Evolutionary conservation across 768 basidiomycete species (phyloP).

Genomic region (Suillus clintonianus): DNA sequence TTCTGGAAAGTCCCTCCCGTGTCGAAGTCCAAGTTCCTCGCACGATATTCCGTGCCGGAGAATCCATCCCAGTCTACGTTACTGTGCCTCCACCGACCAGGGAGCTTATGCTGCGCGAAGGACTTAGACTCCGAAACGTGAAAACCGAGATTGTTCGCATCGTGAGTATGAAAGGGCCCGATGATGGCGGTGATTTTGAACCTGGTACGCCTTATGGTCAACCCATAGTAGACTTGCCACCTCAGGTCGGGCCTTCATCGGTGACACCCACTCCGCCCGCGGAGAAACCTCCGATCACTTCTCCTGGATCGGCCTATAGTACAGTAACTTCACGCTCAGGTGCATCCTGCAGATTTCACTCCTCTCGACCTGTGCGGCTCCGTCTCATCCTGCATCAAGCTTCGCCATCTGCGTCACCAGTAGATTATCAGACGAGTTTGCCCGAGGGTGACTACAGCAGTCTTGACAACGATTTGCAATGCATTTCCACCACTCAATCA

Average conservation of each 20-base stretch:
- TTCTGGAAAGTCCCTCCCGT: conserved; percentile 61
- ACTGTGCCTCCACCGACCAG: conserved; percentile 75
- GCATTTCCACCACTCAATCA: conserved; percentile 74
- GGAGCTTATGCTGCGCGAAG: conserved; percentile 67
- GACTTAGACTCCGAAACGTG: conserved; percentile 77
- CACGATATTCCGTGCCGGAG: conserved; percentile 68
- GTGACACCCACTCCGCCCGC: conserved; percentile 17
- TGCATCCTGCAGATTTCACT: conserved; percentile 89
- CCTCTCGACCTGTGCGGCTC: conserved; percentile 67
- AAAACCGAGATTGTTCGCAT: conserved; percentile 75
- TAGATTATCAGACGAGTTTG: conserved; percentile 45
- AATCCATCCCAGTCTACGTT: conserved; percentile 77
- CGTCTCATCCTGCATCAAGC: conserved; percentile 80
- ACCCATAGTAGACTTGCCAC: background rate
- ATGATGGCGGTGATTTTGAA: conserved; percentile 30
- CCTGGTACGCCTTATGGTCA: background rate
- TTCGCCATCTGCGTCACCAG: conserved; percentile 49
- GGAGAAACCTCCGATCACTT: conserved; percentile 40
- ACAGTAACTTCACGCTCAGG: conserved; percentile 81
- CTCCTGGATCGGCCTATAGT: conserved; percentile 35
- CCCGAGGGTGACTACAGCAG: conserved; percentile 45
- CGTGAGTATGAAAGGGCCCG: conserved; percentile 55
- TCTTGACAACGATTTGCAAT: conserved; percentile 61
- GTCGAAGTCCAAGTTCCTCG: conserved; percentile 74
- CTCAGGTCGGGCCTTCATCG: conserved; percentile 35